Conservation (phyloP, 176 grass and related monocot genomes). For the Avena insularis region DNA sequence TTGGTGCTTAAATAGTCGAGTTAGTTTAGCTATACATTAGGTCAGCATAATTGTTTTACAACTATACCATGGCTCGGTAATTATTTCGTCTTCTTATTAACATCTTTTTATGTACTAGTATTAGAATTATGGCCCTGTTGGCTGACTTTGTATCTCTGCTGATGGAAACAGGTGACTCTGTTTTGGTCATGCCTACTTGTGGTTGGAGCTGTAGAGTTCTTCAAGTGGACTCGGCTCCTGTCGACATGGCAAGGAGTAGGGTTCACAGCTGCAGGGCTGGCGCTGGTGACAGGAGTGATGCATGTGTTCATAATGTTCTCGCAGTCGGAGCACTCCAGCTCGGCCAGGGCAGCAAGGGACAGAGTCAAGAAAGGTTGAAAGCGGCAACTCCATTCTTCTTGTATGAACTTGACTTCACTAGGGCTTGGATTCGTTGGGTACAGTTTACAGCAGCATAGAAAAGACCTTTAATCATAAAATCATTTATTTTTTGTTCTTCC, state of each 20-base stretch:
- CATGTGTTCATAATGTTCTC: constrained; percentile 71
- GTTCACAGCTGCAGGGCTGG: constrained; percentile 43
- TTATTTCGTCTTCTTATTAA: background rate
- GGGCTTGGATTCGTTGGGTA: too few relatives aligned
- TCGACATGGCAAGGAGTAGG: constrained; percentile 71
- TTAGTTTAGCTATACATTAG: background rate
- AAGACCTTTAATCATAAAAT: background rate
- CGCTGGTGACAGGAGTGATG: constrained; percentile 56
- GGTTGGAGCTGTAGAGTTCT: constrained; percentile 57
- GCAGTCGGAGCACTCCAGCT: constrained; percentile 59
- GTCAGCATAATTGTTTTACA: too few relatives aligned
- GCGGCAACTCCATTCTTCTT: background rate
- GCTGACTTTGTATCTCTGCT: constrained; percentile 34
- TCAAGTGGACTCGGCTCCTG: constrained; percentile 59
- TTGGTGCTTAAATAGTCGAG: background rate
- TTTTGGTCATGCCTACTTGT: constrained; percentile 62
- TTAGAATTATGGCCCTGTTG: background rate
- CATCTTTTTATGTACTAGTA: background rate
- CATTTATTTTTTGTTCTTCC: background rate
- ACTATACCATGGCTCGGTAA: background rate
- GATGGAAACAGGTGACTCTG: constrained; percentile 50
- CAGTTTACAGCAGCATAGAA: background rate
- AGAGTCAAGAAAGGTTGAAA: constrained; percentile 54
- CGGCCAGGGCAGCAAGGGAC: constrained; percentile 51
- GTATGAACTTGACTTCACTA: background rate